Evolutionary conservation across 495 filamentous ascomycete species (phyloP), one percentile per base, ranked within the genome.

Genomic region (Aspergillus diversus): DNA sequence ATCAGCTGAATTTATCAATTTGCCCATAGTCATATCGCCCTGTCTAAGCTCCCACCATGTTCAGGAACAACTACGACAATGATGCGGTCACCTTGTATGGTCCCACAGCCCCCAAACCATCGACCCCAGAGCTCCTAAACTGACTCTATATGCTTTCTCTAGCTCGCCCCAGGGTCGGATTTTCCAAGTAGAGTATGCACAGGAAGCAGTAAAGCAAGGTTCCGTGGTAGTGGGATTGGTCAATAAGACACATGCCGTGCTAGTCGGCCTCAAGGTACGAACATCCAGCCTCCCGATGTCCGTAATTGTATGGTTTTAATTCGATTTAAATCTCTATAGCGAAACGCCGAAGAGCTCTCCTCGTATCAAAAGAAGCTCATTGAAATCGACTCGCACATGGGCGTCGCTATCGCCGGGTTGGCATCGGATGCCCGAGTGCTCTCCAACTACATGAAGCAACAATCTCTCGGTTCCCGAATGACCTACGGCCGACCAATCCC

Each of bases 331-430:
- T 7, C 33, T 27, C 4, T 43, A 32, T 72, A 99, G 95, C 88
- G 95, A 75, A 97, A 98, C 70, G 95, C 95, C 72, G 95, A 99
- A 89, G 95, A 99, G 79, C 91, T 99, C 63, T 97, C 96, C 59
- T 98, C 96, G 51, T 99, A 99, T 83, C 95, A 99, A 80, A 97
- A 97, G 85, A 99, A 99, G 83, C 87, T 99, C 72, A 97, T 99
- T 80, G 88, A 86, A 71, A 90, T 99, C 80, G 95, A 99, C 79
- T 88, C 91, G 69, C 96, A 99, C 80, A 89, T 95, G 71, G 95
- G 93, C 68, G 86, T 98, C 74, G 92, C 94, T 69, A 94, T 99
- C 73, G 95, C 95, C 69, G 95, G 95, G 64, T 91, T 99, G 61
- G 94, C 96, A 59, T 97, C 95, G 65, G 95, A 99, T 80, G 96